These are phyloP conservation scores for Cystofilobasidium macerans DNA, from an alignment of 768 basidiomycete species.

Conservation along the genomic window DNA sequence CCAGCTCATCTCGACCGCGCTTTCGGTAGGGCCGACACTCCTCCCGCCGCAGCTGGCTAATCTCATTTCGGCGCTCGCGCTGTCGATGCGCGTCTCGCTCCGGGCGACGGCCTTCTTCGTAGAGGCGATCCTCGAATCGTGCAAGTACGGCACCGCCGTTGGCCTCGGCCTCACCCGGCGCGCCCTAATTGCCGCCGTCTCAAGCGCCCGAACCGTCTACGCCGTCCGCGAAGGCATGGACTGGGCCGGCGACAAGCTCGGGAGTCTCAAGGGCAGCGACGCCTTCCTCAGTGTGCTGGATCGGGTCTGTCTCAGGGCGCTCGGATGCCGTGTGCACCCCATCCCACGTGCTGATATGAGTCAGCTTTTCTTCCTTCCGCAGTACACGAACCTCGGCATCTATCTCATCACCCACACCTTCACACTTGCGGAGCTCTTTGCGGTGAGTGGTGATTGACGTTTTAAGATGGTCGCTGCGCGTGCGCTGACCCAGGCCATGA, in stretches of 20 bases:
- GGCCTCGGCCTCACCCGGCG: conserved; percentile 35
- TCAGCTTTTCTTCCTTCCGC: not conserved
- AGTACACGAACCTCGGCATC: conserved; percentile 39
- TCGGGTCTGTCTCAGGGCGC: conserved; percentile 18
- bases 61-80: conserved; percentile 36
- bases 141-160: conserved; percentile 32
- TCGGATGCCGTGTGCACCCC: not conserved
- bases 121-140: conserved; percentile 37
- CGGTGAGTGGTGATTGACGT: conserved; percentile 24
- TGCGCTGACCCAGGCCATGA: no score
- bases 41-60: conserved; percentile 36
- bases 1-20: conserved; percentile 19
- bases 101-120: conserved; percentile 34
- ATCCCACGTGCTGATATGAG: no score
- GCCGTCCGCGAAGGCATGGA: conserved; percentile 31
- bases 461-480: no score
- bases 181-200: conserved; percentile 37
- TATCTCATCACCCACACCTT: conserved; percentile 40
- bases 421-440: conserved; percentile 40
- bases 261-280: conserved; percentile 26
- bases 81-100: conserved; percentile 34
- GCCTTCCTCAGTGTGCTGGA: conserved; percentile 37
- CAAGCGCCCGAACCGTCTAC: conserved; percentile 36
- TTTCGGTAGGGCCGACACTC: conserved; percentile 32
- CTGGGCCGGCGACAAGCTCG: conserved; percentile 28